Evolutionary conservation across 78 protist species (phyloP), one percentile per base, ranked within the genome.

Genomic region (Dictyostelium intermedium): DNA sequence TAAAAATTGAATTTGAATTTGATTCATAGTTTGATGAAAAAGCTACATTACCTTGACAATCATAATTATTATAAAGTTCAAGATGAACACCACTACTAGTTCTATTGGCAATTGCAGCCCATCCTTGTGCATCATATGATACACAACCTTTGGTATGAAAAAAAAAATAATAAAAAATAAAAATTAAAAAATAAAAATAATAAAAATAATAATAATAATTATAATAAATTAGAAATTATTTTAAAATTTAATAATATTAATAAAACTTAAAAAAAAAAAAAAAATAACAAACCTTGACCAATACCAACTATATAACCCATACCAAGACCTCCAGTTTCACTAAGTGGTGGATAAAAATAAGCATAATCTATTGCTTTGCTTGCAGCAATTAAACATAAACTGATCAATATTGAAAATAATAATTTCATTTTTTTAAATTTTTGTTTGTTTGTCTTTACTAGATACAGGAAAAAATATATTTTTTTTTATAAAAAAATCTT

Each of bases 111-210:
- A 56, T 60, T 34, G 86, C 73, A 27, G 86, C 61, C 74, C 76
- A 82, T 7, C 86, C 74, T 56, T 82, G 86, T 3, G 76, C 76
- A 37, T 82, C 86, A 82, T 82, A 82, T n/a, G 70, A 56, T 35
- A 34, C 50, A 60, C 86, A 82, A 35, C 53, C 45, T 20, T 32
- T 34, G 20, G 20, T 16, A 50, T 16, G 1, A 56, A 20, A 56
- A 56, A 14, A 56, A 56, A 20, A 20, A 20, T 20, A 45, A 45
- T 45, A 45, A 45, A 9, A 45, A 45, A 41, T 41, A 41, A 41
- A 2, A 41, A 41, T 5, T 41, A 41, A 41, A 41, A 5, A 41
- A 41, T 41, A 41, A 41, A 5, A 41, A 41, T 41, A 41, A 41
- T 41, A 41, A 41, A 5, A 41, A 41, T 41, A 41, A 41, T 41